Evolutionary conservation across 192 early-diverging fungal species (phyloP).

Genomic region (Backusella circina): DNA sequence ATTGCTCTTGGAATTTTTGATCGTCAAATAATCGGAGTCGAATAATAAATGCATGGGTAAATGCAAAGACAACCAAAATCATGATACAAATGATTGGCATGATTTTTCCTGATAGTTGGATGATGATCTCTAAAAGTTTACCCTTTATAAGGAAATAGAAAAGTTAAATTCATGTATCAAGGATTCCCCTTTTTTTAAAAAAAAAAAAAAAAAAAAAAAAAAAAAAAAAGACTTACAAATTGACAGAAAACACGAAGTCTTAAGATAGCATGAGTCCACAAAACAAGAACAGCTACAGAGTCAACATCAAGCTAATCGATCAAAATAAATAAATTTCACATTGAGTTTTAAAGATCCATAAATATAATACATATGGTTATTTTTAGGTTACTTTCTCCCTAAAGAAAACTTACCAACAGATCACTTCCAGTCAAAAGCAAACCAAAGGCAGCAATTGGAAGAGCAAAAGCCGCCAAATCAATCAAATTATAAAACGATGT

Average conservation of each 20-base stretch:
- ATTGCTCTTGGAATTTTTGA: neutral
- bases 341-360: neutral
- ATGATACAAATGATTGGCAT: neutral
- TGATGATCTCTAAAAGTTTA: slow-evolving; percentile 7
- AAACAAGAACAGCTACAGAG: neutral
- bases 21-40: neutral
- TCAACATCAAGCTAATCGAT: neutral
- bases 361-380: no score
- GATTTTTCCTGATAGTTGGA: slow-evolving; percentile 5
- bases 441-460: neutral
- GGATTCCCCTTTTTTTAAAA: no score
- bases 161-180: no score
- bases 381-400: no score
- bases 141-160: neutral
- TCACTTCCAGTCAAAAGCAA: neutral
- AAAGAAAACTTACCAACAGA: neutral
- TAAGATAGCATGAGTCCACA: slow-evolving; percentile 16
- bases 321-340: neutral
- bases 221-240: slow-evolving; percentile 7
- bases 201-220: neutral
- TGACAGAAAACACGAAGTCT: neutral
- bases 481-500: slow-evolving; percentile 11
- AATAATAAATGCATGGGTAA: slow-evolving; percentile 3
- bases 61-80: slow-evolving; percentile 10
- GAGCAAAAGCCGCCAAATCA: neutral